Evolutionary conservation across 768 basidiomycete species (phyloP).

Genomic region (Lyophyllum decastes): DNA sequence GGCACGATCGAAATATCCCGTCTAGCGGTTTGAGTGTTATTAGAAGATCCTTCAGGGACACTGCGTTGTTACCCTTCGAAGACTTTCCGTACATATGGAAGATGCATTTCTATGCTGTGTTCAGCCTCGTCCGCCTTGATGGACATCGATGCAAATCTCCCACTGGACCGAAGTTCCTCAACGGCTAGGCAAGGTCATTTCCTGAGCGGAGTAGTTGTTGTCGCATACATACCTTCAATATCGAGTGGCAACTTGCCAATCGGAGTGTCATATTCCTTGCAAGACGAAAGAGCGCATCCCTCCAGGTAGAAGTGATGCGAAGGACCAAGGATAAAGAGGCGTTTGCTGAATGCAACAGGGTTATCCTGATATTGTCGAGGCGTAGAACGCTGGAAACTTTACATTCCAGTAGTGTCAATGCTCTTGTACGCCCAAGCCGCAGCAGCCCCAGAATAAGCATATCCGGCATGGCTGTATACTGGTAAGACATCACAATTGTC

Average conservation of each 20-base stretch:
- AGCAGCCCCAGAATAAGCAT: constrained; percentile 89
- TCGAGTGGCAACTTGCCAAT: constrained; percentile 83
- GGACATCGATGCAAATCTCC: constrained; percentile 71
- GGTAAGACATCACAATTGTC: not conserved
- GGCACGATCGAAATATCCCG: constrained; percentile 83
- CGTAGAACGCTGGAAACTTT: constrained; percentile 27
- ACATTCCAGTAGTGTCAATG: constrained; percentile 85
- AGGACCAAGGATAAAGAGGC: constrained; percentile 93
- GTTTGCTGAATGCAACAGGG: constrained; percentile 54
- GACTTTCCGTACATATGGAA: constrained; percentile 85
- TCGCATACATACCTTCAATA: constrained; percentile 59
- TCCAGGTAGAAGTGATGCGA: constrained; percentile 90
- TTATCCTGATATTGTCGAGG: constrained; percentile 2
- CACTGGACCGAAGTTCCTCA: constrained; percentile 60
- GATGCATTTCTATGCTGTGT: constrained; percentile 97
- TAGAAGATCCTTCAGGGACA: not conserved
- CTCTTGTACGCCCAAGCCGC: constrained; percentile 97
- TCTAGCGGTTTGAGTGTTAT: constrained; percentile 34
- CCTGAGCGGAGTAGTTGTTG: too few species aligned
- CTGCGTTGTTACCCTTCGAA: constrained; percentile 66
- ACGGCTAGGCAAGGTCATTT: constrained; percentile 50
- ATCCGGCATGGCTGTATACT: constrained; percentile 84
- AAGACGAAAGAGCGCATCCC: constrained; percentile 85
- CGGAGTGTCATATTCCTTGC: constrained; percentile 79
- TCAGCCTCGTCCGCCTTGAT: constrained; percentile 83